Conservation (phyloP, 148 eudicot species). For the Fagopyrum tataricum region DNA sequence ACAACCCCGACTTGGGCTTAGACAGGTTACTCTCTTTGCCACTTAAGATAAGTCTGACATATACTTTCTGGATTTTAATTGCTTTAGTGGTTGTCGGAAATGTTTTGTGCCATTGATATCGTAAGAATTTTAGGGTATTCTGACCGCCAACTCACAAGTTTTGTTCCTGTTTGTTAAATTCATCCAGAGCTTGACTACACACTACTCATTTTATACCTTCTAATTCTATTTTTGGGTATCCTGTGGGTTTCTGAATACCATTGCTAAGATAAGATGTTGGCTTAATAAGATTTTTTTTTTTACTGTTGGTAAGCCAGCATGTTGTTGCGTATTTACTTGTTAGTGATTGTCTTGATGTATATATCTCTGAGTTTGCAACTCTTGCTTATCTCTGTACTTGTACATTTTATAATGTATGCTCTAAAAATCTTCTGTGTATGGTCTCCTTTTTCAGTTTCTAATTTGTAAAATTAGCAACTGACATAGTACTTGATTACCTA, state of each 20-base stretch:
- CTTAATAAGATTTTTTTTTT: not conserved
- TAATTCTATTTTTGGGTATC: not conserved
- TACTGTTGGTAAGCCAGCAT: not conserved
- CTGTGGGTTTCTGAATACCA: too few species aligned
- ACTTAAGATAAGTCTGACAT: not conserved
- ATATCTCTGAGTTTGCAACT: not conserved
- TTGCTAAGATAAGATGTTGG: too few species aligned
- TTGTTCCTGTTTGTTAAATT: not conserved
- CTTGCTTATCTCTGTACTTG: not conserved
- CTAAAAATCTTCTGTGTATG: too few species aligned
- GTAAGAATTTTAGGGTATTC: not conserved
- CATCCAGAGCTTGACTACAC: not conserved
- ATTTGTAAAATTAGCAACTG: not conserved
- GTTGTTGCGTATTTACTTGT: not conserved
- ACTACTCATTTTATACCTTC: not conserved
- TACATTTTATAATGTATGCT: too few species aligned
- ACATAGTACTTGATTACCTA: not conserved
- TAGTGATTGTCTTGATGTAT: not conserved
- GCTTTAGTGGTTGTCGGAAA: not conserved
- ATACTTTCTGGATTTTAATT: not conserved
- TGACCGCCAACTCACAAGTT: not conserved
- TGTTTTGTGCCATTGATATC: not conserved
- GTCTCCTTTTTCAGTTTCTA: not conserved
- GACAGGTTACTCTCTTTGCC: constrained; percentile 25
- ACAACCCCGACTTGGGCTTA: constrained; percentile 25